A percentile compares a stretch with the other conserved stretches of the same genome.
phyloP scores from a whole-genome alignment of 768 basidiomycete genomes.

The Wakefieldia striispora region DNA sequence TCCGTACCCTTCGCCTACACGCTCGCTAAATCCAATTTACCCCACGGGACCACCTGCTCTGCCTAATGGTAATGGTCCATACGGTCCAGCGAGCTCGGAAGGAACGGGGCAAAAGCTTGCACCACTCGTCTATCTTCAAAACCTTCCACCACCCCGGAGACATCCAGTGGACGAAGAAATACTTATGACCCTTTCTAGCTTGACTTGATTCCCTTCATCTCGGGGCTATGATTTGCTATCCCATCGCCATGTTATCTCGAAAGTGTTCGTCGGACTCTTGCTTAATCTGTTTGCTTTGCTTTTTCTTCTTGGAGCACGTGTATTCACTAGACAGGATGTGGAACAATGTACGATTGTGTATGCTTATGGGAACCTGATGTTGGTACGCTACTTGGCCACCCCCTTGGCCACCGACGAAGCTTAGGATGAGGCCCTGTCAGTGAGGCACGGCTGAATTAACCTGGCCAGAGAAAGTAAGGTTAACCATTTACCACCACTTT shows the following conservation, averaged over 20 bases:
- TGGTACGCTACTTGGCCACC: not conserved
- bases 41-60: slow-evolving; percentile 1
- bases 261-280: slow-evolving; percentile 10
- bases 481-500: not conserved
- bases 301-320: slow-evolving; percentile 24
- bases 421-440: no score
- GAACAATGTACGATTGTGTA: slow-evolving; percentile 21
- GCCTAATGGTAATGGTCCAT: not conserved
- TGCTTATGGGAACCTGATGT: not conserved
- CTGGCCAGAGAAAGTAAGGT: not conserved
- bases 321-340: slow-evolving; percentile 22
- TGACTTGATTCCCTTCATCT: slow-evolving; percentile 24
- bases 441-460: no score
- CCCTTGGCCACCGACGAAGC: not conserved
- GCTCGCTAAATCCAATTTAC: slow-evolving; percentile 8
- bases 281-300: slow-evolving; percentile 2
- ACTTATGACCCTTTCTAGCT: slow-evolving; percentile 54
- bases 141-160: slow-evolving; percentile 56
- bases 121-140: slow-evolving; percentile 62
- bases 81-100: slow-evolving; percentile 6
- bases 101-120: slow-evolving; percentile 42
- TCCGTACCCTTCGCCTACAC: slow-evolving; percentile 32
- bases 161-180: slow-evolving; percentile 73
- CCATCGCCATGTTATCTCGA: slow-evolving; percentile 7
- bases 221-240: slow-evolving; percentile 3